These are phyloP conservation scores for Dactylellina cionopaga DNA, from an alignment of 2,329 filamentous ascomycete genomes.

Conservation along the genomic window DNA sequence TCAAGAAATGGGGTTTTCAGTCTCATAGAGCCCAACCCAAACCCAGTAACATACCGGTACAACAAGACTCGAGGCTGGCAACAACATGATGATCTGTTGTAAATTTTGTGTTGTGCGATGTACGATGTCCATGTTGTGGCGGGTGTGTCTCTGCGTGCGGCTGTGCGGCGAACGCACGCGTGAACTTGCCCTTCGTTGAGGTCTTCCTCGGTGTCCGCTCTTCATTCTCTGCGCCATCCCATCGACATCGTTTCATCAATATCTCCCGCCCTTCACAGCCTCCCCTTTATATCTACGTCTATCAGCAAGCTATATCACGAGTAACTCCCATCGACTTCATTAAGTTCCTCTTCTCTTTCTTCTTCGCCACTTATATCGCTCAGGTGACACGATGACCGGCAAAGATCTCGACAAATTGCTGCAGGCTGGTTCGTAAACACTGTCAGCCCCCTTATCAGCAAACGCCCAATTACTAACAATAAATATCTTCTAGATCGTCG, in stretches of 20 bases:
- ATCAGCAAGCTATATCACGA: neutral
- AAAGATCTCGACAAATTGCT: constrained; percentile 41
- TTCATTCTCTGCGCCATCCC: neutral
- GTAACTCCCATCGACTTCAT: neutral
- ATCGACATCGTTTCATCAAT: neutral
- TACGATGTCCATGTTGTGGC: neutral
- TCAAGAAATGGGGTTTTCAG: no score
- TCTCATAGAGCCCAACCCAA: neutral
- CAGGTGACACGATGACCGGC: constrained; percentile 15
- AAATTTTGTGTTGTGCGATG: neutral
- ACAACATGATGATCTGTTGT: neutral
- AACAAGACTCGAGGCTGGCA: no score
- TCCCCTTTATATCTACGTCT: neutral
- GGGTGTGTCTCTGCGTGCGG: constrained; percentile 9
- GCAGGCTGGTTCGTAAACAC: constrained; percentile 23
- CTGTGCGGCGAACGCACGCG: constrained; percentile 42
- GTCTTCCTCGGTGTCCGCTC: neutral
- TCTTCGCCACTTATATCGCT: neutral
- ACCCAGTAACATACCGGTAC: no score
- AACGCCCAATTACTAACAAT: constrained; percentile 5
- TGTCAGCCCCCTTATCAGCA: neutral
- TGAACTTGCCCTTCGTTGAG: neutral
- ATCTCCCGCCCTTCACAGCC: neutral
- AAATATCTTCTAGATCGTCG: constrained; percentile 16
- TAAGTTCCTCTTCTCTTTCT: neutral